Percentiles rank a stretch among this genome's conserved stretches.
Conservation (phyloP, 2,329 filamentous ascomycete species). For the Clonostachys sp. region DNA sequence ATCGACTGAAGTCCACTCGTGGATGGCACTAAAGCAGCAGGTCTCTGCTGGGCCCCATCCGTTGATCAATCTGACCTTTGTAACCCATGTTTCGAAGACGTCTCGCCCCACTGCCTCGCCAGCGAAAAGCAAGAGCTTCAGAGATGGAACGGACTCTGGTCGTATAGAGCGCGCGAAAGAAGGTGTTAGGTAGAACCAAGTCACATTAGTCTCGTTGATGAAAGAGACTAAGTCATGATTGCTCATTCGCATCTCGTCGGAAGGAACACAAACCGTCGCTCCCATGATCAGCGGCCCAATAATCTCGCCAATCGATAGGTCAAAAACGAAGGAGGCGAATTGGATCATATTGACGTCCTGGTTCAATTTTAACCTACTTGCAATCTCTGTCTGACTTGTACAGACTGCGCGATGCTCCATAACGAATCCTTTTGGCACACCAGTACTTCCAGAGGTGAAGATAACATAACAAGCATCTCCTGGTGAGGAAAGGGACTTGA, state of each 20-base stretch:
- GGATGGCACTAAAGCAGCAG: slow-evolving; percentile 3
- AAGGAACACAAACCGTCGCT: neutral
- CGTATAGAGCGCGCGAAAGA: neutral
- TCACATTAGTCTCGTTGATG: neutral
- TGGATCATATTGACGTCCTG: slow-evolving; percentile 1
- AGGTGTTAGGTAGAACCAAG: neutral
- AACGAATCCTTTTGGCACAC: slow-evolving; percentile 12
- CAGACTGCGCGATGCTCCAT: slow-evolving; percentile 9
- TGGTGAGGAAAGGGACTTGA: neutral
- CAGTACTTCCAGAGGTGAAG: slow-evolving; percentile 15
- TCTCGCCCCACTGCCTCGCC: slow-evolving; percentile 4
- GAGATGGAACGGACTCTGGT: neutral
- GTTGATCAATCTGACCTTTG: slow-evolving; percentile 2
- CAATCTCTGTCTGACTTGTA: slow-evolving; percentile 10
- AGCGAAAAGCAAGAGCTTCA: slow-evolving; percentile 3
- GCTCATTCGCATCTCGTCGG: neutral
- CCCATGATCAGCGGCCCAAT: neutral
- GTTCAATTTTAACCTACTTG: slow-evolving; percentile 6
- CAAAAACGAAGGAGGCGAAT: neutral
- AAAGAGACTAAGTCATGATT: neutral
- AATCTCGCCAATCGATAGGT: neutral
- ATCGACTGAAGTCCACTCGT: slow-evolving; percentile 1
- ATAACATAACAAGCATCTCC: slow-evolving; percentile 7
- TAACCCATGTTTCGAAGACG: slow-evolving; percentile 4
- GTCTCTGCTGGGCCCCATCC: slow-evolving; percentile 6